Base-by-base conservation (phyloP, 2,329 filamentous ascomycete genomes). In the Lasiodiplodia citricola region DNA sequence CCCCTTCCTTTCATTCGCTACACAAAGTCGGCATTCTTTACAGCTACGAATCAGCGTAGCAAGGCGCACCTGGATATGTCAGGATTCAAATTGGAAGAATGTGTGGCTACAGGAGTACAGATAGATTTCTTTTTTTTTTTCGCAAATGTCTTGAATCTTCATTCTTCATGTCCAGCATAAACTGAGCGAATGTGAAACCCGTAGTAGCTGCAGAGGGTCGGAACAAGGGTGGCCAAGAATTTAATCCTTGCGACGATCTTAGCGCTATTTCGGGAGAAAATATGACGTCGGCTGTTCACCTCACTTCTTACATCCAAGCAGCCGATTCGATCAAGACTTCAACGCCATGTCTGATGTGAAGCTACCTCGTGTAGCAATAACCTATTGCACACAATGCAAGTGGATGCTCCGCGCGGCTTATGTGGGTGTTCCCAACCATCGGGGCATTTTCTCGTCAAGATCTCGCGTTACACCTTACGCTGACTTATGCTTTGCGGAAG, bases 371-470 rank as follows among this genome's bases (percentile, higher is more conserved):
- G 86, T 97, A 66, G 90, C 90, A n/a, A 97, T 97, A 75, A 88
- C 91, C 73, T 97, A 92, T 82, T 97, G 94, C 83, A 97, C 93
- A 0, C 93, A 97, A 82, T 97, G 94, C 81, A 92, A 92, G 82
- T 97, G 94, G 93, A 92, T 96, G 87, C 83, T 96, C 13, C 84
- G 93, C 70, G 92, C 92, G 57, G 91, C 91, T 73, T 95, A 94
- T 80, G 92, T 94, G 86, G 74, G 87, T 66, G 6, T 4, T 52
- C 25, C 50, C 52, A 16, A 47, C 23, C 14, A 18, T 18, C 38
- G 16, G 28, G 16, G 31, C 6, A 21, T 54, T 47, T 28, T 54
- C 16, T 28, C 35, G n/a, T 21, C 10, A 31, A 52, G 18, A n/a
- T 28, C 38, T 21, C 41, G 31, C 25, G 14, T n/a, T 38, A 28